Evolutionary conservation across 352 stramenopile species (phyloP), one percentile per base, ranked within the genome.

Genomic region (Phytophthora europaea): DNA sequence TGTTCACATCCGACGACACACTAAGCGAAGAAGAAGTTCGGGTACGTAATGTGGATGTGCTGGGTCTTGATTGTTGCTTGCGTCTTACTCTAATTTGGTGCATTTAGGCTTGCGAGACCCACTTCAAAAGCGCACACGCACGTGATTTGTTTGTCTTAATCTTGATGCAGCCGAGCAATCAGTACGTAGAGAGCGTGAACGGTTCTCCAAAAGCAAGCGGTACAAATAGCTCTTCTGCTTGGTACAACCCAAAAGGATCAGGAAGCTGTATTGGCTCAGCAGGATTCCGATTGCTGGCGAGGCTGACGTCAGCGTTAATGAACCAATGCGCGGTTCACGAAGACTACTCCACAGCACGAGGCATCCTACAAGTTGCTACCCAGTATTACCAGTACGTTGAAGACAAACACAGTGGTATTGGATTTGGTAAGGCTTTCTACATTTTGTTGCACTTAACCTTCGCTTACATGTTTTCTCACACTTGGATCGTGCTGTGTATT

Each of bases 331-430:
- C 79, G 2, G 65, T 87, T 31, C 84, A 94, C 43, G 89, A 96
- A 62, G 89, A 96, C 70, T 96, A 93, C 28, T 92, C 86, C 6
- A 93, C 91, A 55, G 87, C 89, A 20, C 82, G 89, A 22, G 88
- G 89, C 0, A 89, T 96, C 65, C 72, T 96, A 6, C 87, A 96
- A 76, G 87, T 96, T 4, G 86, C 89, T 26, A 73, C 84, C 1
- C 87, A 96, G 65, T 94, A 93, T 45, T 96, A 94, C 59, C 87
- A 91, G 43, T 85, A 92, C 34, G 75, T 94, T 7, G 86, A 94
- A 62, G 89, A 94, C 64, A 92, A 91, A 54, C 78, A 92, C 66
- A 89, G 80, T 52, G 82, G 83, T 8, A 86, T 89, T 58, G 84
- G 83, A 26, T 94, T 94, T 70, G 89, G 89, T 93, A 82, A 20